These are phyloP conservation scores for Saitozyma sp. DNA, from an alignment of 768 basidiomycete genomes.

Conservation along the genomic window DNA sequence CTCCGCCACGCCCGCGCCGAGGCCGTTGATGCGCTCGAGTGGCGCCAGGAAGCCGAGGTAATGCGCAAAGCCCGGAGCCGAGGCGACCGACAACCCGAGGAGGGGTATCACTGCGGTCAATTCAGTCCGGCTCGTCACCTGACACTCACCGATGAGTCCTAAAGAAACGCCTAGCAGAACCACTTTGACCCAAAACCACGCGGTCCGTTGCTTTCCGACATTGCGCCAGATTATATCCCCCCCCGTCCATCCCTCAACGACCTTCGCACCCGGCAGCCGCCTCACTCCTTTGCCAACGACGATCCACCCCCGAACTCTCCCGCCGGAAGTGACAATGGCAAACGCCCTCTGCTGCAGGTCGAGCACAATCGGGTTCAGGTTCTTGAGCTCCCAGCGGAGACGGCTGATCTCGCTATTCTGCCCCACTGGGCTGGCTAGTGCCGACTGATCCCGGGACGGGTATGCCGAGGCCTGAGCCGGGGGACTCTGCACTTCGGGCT, in stretches of 20 bases:
- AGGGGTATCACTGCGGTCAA: slow-evolving; percentile 66
- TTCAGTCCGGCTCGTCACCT: slow-evolving; percentile 40
- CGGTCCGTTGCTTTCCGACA: slow-evolving; percentile 59
- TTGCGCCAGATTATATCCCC: slow-evolving; percentile 82
- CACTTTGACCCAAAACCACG: slow-evolving; percentile 62
- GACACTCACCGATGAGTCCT: slow-evolving; percentile 59
- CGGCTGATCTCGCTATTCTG: too few species aligned
- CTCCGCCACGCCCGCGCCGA: slow-evolving; percentile 67
- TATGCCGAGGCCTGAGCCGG: too few species aligned
- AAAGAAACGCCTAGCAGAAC: slow-evolving; percentile 59
- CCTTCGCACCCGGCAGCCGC: slow-evolving; percentile 63
- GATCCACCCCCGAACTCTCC: slow-evolving; percentile 68
- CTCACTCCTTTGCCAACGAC: slow-evolving; percentile 70
- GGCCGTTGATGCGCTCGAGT: slow-evolving; percentile 57
- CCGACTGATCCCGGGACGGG: too few species aligned
- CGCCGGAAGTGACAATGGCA: slow-evolving; percentile 70
- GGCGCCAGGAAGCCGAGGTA: slow-evolving; percentile 67
- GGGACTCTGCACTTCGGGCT: too few species aligned
- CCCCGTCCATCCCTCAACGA: slow-evolving; percentile 77
- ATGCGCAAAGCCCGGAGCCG: slow-evolving; percentile 72
- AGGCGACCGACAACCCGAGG: slow-evolving; percentile 65
- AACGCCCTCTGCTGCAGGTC: slow-evolving; percentile 68
- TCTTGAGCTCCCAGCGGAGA: slow-evolving; percentile 57
- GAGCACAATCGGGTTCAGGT: slow-evolving; percentile 71
- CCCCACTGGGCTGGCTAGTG: too few species aligned